Conservation (phyloP, 305 asterid species). For the Rubia balearica region DNA sequence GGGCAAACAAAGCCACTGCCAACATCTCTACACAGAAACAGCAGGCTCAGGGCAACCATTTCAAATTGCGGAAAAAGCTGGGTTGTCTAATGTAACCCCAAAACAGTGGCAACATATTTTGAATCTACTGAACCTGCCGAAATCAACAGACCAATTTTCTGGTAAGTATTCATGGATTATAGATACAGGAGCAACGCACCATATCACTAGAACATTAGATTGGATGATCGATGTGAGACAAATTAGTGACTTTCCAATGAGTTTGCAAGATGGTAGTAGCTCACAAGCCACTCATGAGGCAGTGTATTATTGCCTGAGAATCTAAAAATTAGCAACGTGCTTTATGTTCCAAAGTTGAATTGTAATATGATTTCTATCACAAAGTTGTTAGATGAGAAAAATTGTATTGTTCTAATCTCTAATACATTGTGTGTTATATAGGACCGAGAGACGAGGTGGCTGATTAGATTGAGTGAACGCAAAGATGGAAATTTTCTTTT, state of each 20-base stretch:
- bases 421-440: constrained; percentile 9
- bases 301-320: neutral
- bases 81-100: neutral
- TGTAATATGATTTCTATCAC: neutral
- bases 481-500: constrained; percentile 7
- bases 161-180: neutral
- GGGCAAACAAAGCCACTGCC: too few species aligned
- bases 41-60: neutral
- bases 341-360: neutral
- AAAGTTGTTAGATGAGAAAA: neutral
- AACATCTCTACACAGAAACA: too few species aligned
- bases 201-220: neutral
- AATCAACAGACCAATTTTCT: neutral
- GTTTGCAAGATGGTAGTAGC: neutral
- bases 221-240: neutral
- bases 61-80: neutral
- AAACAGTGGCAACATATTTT: neutral
- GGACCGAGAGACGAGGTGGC: constrained; percentile 5
- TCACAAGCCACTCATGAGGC: constrained; percentile 2
- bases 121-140: neutral
- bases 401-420: constrained; percentile 1
- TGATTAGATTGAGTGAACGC: constrained; percentile 19
- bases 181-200: neutral
- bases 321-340: neutral
- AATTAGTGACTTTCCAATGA: neutral